phyloP scores from a whole-genome alignment of 257 asterid genomes.

The Rubia yunnanensis region DNA sequence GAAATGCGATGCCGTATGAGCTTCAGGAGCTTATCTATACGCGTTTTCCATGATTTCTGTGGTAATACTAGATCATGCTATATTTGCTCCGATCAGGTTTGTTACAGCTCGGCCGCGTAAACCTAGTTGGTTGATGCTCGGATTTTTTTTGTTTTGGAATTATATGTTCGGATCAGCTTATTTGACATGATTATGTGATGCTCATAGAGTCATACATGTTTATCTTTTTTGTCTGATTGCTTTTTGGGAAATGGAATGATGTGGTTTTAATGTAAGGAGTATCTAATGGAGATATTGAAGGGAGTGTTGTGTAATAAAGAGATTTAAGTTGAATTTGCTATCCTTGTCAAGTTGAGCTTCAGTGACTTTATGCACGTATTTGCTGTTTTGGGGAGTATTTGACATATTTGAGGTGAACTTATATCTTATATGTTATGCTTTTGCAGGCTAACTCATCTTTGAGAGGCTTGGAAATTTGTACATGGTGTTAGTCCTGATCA shows the following conservation, averaged over 20 bases:
- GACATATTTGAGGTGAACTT: background rate
- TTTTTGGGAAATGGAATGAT: background rate
- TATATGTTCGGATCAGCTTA: background rate
- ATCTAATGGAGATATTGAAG: background rate
- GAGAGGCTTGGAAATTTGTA: constrained; percentile 19
- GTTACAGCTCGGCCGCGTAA: background rate
- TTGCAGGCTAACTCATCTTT: constrained; percentile 12
- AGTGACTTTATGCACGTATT: no score
- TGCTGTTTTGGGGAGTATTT: background rate
- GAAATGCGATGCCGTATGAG: background rate
- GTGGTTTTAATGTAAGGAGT: background rate
- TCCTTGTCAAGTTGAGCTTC: background rate
- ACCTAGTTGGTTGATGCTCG: background rate
- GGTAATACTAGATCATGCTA: background rate
- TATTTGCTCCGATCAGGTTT: background rate
- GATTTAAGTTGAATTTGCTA: background rate
- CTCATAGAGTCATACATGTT: background rate
- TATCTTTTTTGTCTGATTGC: background rate
- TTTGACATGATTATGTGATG: background rate
- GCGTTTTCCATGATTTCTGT: background rate
- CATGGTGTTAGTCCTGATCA: constrained; percentile 19
- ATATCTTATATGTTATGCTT: background rate
- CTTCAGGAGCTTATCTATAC: background rate
- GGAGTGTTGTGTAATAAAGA: background rate
- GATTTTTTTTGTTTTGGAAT: background rate